These are phyloP conservation scores for Penicillium sp. DNA, from an alignment of 2,329 filamentous ascomycete species.

Conservation along the genomic window DNA sequence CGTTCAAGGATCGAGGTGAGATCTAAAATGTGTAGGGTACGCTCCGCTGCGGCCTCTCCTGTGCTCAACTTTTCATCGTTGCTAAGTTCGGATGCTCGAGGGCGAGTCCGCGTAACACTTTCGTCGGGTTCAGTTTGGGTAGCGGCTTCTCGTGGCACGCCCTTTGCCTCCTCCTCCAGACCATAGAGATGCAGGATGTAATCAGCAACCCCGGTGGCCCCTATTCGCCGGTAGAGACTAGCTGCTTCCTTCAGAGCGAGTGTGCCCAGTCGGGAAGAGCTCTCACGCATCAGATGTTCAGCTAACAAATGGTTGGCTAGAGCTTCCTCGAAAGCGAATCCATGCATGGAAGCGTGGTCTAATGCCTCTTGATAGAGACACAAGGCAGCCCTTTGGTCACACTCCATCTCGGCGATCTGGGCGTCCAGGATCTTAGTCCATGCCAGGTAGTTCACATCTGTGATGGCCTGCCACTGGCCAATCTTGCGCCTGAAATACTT, in stretches of 20 bases:
- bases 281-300: background rate
- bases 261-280: constrained; percentile 1
- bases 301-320: constrained; percentile 1
- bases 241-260: constrained; percentile 1
- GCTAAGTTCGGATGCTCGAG: too few species aligned
- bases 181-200: background rate
- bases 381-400: background rate
- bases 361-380: constrained; percentile 2
- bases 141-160: background rate
- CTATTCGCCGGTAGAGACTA: background rate
- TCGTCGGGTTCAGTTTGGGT: constrained; percentile 4
- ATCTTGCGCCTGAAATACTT: too few species aligned
- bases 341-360: constrained; percentile 2
- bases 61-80: too few species aligned
- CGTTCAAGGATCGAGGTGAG: constrained; percentile 4
- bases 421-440: constrained; percentile 4
- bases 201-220: too few species aligned
- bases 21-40: background rate
- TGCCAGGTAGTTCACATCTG: constrained; percentile 3
- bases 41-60: background rate
- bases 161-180: background rate
- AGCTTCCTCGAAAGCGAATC: constrained; percentile 1
- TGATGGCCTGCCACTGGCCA: too few species aligned
- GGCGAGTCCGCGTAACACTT: background rate
- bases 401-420: constrained; percentile 7